These are phyloP conservation scores for Phytophthora kernoviae DNA, from an alignment of 352 stramenopile genomes.

Conservation along the genomic window DNA sequence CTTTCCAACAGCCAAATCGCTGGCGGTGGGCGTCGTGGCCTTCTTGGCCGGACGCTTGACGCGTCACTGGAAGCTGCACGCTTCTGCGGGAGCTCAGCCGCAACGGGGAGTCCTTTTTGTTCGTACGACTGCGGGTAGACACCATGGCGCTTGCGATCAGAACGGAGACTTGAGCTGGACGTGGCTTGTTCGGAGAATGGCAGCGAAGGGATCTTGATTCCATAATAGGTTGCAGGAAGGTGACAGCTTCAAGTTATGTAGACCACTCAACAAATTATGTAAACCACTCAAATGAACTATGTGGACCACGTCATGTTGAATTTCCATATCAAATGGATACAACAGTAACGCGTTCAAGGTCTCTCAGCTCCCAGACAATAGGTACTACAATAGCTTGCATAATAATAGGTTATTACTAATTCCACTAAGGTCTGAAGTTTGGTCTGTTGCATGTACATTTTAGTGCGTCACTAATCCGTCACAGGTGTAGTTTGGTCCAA, in stretches of 20 bases:
- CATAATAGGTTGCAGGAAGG: constrained; percentile 34
- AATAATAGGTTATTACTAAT: too few relatives aligned
- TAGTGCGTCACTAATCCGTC: too few relatives aligned
- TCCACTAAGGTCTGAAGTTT: too few relatives aligned
- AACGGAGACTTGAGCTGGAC: background rate
- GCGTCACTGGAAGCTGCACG: constrained; percentile 20
- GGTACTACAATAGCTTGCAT: too few relatives aligned
- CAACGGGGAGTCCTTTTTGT: constrained; percentile 23
- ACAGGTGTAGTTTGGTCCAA: too few relatives aligned
- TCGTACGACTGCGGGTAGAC: constrained; percentile 60
- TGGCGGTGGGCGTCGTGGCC: constrained; percentile 44
- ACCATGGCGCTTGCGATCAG: constrained; percentile 37
- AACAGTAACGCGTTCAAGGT: too few relatives aligned
- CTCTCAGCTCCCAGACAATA: too few relatives aligned
- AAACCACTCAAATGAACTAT: constrained; percentile 1
- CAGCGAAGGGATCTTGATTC: constrained; percentile 1
- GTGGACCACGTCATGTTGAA: background rate
- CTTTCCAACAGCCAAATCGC: constrained; percentile 62
- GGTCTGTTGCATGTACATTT: too few relatives aligned
- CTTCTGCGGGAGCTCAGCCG: constrained; percentile 37
- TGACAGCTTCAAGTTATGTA: constrained; percentile 20
- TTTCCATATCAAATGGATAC: background rate
- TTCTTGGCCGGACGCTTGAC: constrained; percentile 52
- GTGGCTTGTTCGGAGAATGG: constrained; percentile 3
- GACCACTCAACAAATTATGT: constrained; percentile 8